phyloP scores from a whole-genome alignment of 2,329 filamentous ascomycete genomes.

The Trichophyton simii region DNA sequence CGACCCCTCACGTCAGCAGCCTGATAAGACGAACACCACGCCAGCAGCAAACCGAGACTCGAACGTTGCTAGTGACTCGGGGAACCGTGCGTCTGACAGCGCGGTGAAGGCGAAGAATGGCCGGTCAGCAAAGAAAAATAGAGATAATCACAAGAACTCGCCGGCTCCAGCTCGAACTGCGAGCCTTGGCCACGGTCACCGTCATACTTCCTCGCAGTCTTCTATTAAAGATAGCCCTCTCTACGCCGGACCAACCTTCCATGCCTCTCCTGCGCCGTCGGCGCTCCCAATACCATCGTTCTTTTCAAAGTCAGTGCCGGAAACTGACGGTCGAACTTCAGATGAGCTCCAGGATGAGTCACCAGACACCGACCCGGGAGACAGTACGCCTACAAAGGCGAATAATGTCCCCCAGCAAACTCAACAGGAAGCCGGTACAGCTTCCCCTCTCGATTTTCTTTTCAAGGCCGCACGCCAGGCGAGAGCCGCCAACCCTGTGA shows the following conservation, averaged over 20 bases:
- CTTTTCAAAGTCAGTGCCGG: conserved; percentile 60
- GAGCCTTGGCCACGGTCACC: conserved; percentile 14
- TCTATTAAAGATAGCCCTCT: conserved; percentile 31
- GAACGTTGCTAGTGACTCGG: conserved; percentile 21
- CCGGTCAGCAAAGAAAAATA: conserved; percentile 26
- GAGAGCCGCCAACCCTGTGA: conserved; percentile 42
- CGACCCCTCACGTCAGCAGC: conserved; percentile 22
- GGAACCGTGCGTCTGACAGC: conserved; percentile 16
- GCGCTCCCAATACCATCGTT: conserved; percentile 85
- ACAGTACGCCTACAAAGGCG: conserved; percentile 36
- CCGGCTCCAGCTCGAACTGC: background rate
- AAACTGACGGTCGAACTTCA: conserved; percentile 36
- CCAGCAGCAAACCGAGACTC: conserved; percentile 24
- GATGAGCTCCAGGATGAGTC: conserved; percentile 31
- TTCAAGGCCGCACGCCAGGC: conserved; percentile 71
- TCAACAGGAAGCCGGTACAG: conserved; percentile 22
- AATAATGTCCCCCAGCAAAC: conserved; percentile 23
- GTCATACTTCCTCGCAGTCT: conserved; percentile 25
- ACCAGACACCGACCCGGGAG: conserved; percentile 23
- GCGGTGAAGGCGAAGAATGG: conserved; percentile 26
- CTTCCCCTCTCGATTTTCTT: conserved; percentile 78
- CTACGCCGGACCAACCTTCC: conserved; percentile 89
- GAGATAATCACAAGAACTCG: conserved; percentile 13
- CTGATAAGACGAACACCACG: conserved; percentile 11
- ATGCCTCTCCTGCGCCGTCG: conserved; percentile 84